phyloP scores from a whole-genome alignment of 2,329 filamentous ascomycete species.

The Ascochyta fabae region DNA sequence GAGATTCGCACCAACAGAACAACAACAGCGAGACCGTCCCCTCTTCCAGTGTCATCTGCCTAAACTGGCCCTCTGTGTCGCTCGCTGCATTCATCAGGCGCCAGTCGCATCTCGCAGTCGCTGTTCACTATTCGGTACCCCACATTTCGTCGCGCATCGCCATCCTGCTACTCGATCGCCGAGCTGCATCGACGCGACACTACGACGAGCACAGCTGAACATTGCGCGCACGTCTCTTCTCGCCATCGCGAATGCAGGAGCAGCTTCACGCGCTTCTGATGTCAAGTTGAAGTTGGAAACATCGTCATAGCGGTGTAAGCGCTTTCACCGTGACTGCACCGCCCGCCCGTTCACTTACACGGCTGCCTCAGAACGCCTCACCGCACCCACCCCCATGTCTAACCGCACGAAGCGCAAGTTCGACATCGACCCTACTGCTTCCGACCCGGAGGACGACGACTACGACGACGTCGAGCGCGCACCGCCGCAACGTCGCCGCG shows the following conservation, averaged over 20 bases:
- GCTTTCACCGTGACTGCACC: conserved; percentile 15
- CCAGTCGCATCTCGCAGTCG: conserved; percentile 18
- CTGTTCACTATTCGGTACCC: conserved; percentile 3
- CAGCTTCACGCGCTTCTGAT: conserved; percentile 31
- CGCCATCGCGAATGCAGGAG: conserved; percentile 32
- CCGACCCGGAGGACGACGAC: conserved; percentile 49
- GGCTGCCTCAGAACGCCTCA: conserved; percentile 26
- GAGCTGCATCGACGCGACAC: conserved; percentile 33
- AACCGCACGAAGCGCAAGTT: conserved; percentile 50
- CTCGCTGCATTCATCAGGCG: conserved; percentile 21
- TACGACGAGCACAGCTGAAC: conserved; percentile 22
- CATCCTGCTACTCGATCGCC: conserved; percentile 19
- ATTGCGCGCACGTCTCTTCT: conserved; percentile 25
- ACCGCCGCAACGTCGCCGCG: conserved; percentile 40
- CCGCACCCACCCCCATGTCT: conserved; percentile 43
- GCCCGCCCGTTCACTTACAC: conserved; percentile 27
- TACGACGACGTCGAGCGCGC: conserved; percentile 43
- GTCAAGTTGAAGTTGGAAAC: conserved; percentile 23
- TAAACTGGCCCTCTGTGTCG: conserved; percentile 16
- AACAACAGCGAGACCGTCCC: conserved; percentile 19
- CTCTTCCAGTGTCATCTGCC: conserved; percentile 26
- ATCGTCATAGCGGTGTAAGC: conserved; percentile 34
- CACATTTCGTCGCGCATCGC: conserved; percentile 24
- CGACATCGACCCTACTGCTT: conserved; percentile 49
- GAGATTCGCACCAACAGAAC: conserved; percentile 28